These are phyloP conservation scores for Fusarium nurragi DNA, from an alignment of 2,329 filamentous ascomycete species.

Conservation along the genomic window DNA sequence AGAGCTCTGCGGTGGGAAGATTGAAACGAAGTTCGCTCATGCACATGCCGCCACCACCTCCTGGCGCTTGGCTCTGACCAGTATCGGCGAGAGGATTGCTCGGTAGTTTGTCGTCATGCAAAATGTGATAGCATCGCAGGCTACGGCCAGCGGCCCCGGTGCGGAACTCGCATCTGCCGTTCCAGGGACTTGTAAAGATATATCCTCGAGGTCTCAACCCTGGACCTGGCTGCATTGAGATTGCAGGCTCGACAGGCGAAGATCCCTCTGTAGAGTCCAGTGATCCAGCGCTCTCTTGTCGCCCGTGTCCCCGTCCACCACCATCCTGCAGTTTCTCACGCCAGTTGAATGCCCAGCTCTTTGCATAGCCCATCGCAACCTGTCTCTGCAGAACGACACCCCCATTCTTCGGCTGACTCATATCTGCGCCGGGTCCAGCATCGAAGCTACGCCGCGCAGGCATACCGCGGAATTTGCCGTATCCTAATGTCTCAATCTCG, in stretches of 20 bases:
- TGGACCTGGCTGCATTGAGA: constrained; percentile 54
- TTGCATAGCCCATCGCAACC: constrained; percentile 66
- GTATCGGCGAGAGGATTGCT: constrained; percentile 58
- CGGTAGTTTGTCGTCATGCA: constrained; percentile 57
- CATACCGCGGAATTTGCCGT: constrained; percentile 65
- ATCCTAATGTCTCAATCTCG: constrained; percentile 64
- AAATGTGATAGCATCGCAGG: constrained; percentile 77
- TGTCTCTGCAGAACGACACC: constrained; percentile 60
- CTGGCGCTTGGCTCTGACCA: constrained; percentile 45
- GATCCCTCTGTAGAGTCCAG: constrained; percentile 47
- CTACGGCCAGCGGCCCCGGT: constrained; percentile 80
- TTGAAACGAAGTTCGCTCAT: constrained; percentile 92
- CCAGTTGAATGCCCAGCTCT: constrained; percentile 59
- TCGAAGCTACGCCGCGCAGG: constrained; percentile 53
- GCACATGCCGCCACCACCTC: constrained; percentile 38
- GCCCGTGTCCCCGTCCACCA: constrained; percentile 41
- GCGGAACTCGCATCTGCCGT: constrained; percentile 84
- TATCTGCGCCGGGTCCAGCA: constrained; percentile 29
- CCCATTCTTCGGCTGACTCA: constrained; percentile 26
- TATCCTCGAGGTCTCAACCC: constrained; percentile 71
- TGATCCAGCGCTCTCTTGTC: constrained; percentile 47
- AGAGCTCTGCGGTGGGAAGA: constrained; percentile 69
- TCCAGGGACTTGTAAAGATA: constrained; percentile 86
- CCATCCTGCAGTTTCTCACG: constrained; percentile 51
- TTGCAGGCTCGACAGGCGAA: constrained; percentile 43